Evolutionary conservation across 140 eudicot species (phyloP).

Genomic region (Senecio squalidus): DNA sequence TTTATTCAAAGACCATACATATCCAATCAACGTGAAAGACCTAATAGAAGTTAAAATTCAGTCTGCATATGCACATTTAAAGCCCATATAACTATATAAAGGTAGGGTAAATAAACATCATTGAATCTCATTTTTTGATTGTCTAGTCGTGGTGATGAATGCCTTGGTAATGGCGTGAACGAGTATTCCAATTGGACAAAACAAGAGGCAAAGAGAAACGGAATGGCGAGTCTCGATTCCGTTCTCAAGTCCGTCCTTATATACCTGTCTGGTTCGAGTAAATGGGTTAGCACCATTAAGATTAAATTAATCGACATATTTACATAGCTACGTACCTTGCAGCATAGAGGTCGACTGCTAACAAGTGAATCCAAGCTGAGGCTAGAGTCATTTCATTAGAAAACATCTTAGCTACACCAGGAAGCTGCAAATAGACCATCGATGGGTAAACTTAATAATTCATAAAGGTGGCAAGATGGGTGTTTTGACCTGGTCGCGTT

Average conservation of each 20-base stretch:
- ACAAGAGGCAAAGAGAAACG: slow-evolving; percentile 75
- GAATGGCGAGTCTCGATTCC: slow-evolving; percentile 92
- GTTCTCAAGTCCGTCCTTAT: slow-evolving; percentile 72
- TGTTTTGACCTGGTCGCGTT: too few species aligned
- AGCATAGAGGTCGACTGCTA: slow-evolving; percentile 83
- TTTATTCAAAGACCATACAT: slow-evolving; percentile 2
- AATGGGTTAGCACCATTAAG: neutral
- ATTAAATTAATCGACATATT: too few species aligned
- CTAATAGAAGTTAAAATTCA: neutral
- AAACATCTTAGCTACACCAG: slow-evolving; percentile 97
- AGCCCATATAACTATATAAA: neutral
- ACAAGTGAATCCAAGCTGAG: slow-evolving; percentile 95
- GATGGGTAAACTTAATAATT: neutral
- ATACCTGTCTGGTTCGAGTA: slow-evolving; percentile 62
- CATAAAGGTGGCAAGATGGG: too few species aligned
- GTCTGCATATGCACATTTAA: slow-evolving; percentile 4
- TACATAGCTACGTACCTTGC: slow-evolving; percentile 59
- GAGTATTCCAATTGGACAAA: slow-evolving; percentile 81
- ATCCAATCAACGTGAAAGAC: neutral
- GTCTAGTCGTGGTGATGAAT: slow-evolving; percentile 29
- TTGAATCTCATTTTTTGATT: slow-evolving; percentile 24
- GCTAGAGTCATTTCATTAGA: slow-evolving; percentile 88
- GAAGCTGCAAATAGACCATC: slow-evolving; percentile 45
- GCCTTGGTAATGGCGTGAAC: slow-evolving; percentile 76
- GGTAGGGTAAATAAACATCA: slow-evolving; percentile 10